Evolutionary conservation across 225 moss, liverwort and hornwort genomes (phyloP).

Genomic region (Pleurozium schreberi): DNA sequence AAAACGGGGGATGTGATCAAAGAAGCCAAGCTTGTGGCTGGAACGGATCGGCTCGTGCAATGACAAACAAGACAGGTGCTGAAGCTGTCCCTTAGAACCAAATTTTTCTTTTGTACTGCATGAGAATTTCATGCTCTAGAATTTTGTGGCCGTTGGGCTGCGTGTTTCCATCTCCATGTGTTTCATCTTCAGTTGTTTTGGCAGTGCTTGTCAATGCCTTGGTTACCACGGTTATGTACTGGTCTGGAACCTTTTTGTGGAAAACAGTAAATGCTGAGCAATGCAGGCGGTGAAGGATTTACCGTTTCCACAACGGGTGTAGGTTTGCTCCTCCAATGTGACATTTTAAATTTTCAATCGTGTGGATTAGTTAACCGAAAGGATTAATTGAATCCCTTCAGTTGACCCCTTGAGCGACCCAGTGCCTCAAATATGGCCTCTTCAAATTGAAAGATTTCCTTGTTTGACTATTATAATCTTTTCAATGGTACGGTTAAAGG

Average conservation of each 20-base stretch:
- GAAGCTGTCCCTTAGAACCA: neutral
- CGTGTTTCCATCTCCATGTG: neutral
- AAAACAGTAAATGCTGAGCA: neutral
- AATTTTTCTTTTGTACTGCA: constrained; percentile 2
- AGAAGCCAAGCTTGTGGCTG: constrained; percentile 61
- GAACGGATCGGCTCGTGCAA: constrained; percentile 60
- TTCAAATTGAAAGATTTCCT: too few species aligned
- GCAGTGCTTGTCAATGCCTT: neutral
- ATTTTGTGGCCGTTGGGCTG: neutral
- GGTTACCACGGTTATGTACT: neutral
- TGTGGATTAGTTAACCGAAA: neutral
- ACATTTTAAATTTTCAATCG: neutral
- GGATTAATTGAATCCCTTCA: too few species aligned
- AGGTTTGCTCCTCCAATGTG: neutral
- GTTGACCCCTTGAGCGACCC: too few species aligned
- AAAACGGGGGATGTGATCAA: constrained; percentile 83
- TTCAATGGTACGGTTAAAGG: too few species aligned
- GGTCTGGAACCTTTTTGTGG: neutral
- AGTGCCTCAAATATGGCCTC: too few species aligned
- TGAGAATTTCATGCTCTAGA: constrained; percentile 8
- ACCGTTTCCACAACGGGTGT: neutral
- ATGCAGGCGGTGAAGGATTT: neutral
- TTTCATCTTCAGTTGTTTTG: neutral
- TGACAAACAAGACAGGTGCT: neutral
- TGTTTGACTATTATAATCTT: too few species aligned